Percentiles rank a stretch among this genome's conserved stretches.
Conservation (phyloP, 2,329 filamentous ascomycete genomes). For the Apiospora malaysiana region DNA sequence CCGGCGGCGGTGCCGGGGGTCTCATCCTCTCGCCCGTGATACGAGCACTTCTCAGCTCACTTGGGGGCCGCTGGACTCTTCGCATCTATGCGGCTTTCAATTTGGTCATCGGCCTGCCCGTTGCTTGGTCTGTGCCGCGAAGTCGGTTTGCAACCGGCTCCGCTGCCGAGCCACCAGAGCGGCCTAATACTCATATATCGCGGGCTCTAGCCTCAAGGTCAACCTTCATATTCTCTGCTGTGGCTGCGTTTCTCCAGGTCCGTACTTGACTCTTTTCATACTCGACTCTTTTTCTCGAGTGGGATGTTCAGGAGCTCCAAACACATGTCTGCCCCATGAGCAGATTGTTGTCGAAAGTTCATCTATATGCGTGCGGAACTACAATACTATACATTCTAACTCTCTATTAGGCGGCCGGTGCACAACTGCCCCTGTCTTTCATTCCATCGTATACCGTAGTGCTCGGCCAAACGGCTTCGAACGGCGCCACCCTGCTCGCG, state of each 20-base stretch:
- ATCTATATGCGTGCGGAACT: no score
- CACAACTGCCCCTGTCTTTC: conserved; percentile 53
- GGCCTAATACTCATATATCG: conserved; percentile 45
- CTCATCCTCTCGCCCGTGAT: conserved; percentile 48
- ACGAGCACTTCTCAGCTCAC: conserved; percentile 45
- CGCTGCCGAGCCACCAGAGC: conserved; percentile 28
- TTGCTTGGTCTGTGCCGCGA: conserved; percentile 46
- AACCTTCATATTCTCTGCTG: conserved; percentile 48
- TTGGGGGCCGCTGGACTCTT: conserved; percentile 53
- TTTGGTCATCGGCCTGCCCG: conserved; percentile 44
- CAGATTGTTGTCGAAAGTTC: no score
- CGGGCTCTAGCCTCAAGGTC: conserved; percentile 44
- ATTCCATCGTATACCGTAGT: conserved; percentile 53
- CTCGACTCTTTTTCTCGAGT: not conserved
- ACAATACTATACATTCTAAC: not conserved
- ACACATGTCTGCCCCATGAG: no score
- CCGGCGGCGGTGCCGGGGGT: conserved; percentile 49
- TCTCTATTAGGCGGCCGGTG: conserved; percentile 47
- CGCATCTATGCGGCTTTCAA: conserved; percentile 46
- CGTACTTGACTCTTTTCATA: conserved; percentile 29
- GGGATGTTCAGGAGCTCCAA: not conserved
- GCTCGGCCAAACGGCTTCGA: conserved; percentile 47
- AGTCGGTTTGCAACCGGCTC: conserved; percentile 42
- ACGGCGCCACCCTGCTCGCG: conserved; percentile 51
- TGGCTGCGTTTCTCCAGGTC: conserved; percentile 46